Conservation (phyloP, 2,329 filamentous ascomycete genomes). For the Monilinia fructigena region DNA sequence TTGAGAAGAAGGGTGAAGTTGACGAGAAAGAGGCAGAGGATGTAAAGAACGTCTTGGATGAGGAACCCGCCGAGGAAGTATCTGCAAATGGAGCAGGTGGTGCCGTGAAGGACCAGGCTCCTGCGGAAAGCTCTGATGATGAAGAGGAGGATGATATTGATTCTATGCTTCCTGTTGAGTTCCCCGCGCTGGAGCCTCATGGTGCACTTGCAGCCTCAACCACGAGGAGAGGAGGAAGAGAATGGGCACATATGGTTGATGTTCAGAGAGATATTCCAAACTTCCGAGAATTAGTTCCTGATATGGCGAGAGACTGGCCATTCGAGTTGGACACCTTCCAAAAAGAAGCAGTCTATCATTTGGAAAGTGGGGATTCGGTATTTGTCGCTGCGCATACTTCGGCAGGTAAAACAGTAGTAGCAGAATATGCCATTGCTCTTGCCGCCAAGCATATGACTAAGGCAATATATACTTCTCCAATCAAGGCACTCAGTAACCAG, state of each 20-base stretch:
- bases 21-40: slow-evolving; percentile 50
- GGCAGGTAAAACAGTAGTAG: slow-evolving; percentile 95
- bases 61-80: slow-evolving; percentile 23
- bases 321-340: slow-evolving; percentile 98
- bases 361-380: slow-evolving; percentile 94
- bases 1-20: slow-evolving; percentile 57
- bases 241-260: slow-evolving; percentile 99
- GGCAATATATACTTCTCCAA: slow-evolving; percentile 97
- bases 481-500: slow-evolving; percentile 97
- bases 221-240: slow-evolving; percentile 70
- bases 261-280: slow-evolving; percentile 92
- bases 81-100: slow-evolving; percentile 38
- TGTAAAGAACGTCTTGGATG: slow-evolving; percentile 20
- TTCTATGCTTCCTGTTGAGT: slow-evolving; percentile 84
- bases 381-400: slow-evolving; percentile 98
- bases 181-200: slow-evolving; percentile 84
- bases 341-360: slow-evolving; percentile 96
- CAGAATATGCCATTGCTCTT: slow-evolving; percentile 94
- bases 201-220: slow-evolving; percentile 71
- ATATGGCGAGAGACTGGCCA: slow-evolving; percentile 95
- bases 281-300: slow-evolving; percentile 86
- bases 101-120: slow-evolving; percentile 38
- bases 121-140: slow-evolving; percentile 39
- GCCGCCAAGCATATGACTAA: slow-evolving; percentile 99
- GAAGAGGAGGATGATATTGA: slow-evolving; percentile 70